Conservation (phyloP, 495 filamentous ascomycete species). For the Trichocladium uniseriatum region DNA sequence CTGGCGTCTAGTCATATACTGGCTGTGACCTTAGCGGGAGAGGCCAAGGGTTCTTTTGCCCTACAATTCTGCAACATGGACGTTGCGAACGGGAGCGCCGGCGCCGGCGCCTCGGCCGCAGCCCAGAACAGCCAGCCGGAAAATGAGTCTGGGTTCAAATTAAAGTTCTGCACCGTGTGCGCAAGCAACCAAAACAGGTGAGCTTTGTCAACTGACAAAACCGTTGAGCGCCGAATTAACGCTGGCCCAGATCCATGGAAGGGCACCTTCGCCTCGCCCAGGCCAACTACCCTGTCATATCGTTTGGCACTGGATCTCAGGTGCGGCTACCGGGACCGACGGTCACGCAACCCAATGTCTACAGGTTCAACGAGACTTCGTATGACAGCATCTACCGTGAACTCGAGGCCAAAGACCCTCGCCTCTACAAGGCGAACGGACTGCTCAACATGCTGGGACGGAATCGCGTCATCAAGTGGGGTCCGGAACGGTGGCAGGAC, state of each 20-base stretch:
- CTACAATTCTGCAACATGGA: too few relatives aligned
- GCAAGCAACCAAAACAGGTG: constrained; percentile 94
- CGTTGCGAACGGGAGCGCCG: constrained; percentile 20
- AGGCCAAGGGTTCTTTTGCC: too few relatives aligned
- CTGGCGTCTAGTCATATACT: background rate
- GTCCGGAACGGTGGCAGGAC: constrained; percentile 96
- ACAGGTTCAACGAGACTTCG: constrained; percentile 89
- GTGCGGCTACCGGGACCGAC: constrained; percentile 90
- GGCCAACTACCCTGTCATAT: constrained; percentile 87
- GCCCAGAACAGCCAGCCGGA: constrained; percentile 33
- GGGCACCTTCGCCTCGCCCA: constrained; percentile 82
- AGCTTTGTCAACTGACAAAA: constrained; percentile 2
- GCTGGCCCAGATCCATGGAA: constrained; percentile 75
- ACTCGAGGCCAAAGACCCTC: constrained; percentile 71
- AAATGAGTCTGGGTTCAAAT: constrained; percentile 52
- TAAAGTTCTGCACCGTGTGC: constrained; percentile 98
- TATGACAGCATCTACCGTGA: constrained; percentile 90
- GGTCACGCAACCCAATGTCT: constrained; percentile 90
- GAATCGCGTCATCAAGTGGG: constrained; percentile 86
- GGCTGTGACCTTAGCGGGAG: background rate
- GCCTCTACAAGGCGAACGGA: constrained; percentile 85
- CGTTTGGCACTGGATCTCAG: constrained; percentile 92
- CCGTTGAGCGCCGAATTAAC: constrained; percentile 2
- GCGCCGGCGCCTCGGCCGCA: constrained; percentile 20
- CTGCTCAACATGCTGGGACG: constrained; percentile 91